Percentiles rank a stretch among this genome's conserved stretches.
These are phyloP conservation scores for Mycosphaerelloides madeirae DNA, from an alignment of 2,329 filamentous ascomycete species.

Conservation along the genomic window DNA sequence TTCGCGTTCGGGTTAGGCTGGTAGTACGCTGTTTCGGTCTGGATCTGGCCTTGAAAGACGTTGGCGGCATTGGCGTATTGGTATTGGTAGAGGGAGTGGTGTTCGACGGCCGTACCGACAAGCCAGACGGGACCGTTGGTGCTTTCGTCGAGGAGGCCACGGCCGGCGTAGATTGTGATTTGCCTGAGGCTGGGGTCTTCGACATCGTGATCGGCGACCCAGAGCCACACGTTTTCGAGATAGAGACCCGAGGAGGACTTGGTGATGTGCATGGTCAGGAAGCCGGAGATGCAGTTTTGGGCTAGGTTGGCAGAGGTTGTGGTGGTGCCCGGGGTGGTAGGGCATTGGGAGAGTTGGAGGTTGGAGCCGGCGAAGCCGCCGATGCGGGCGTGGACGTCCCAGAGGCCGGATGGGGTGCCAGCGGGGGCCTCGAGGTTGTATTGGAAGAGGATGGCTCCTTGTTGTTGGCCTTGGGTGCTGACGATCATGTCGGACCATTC, in stretches of 20 bases:
- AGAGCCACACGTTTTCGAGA: conserved; percentile 87
- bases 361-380: conserved; percentile 50
- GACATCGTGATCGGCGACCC: conserved; percentile 88
- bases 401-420: conserved; percentile 49
- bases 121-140: conserved; percentile 53
- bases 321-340: conserved; percentile 26
- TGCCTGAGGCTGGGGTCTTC: conserved; percentile 67
- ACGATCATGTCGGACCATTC: conserved; percentile 71
- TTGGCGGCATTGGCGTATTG: conserved; percentile 72
- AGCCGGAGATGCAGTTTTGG: conserved; percentile 29
- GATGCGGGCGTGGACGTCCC: conserved; percentile 52
- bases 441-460: conserved; percentile 66
- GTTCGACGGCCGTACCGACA: conserved; percentile 65
- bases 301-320: conserved; percentile 19
- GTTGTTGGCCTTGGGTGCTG: conserved; percentile 60
- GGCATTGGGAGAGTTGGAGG: conserved; percentile 41
- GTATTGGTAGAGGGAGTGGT: conserved; percentile 67
- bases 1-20: conserved; percentile 74
- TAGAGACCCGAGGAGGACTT: conserved; percentile 59
- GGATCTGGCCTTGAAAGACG: conserved; percentile 77
- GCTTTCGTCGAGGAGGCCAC: conserved; percentile 76
- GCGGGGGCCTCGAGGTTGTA: conserved; percentile 58
- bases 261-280: conserved; percentile 41
- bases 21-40: conserved; percentile 84
- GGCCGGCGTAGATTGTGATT: conserved; percentile 85